A percentile compares a stretch with the other conserved stretches of the same genome.
phyloP scores from a whole-genome alignment of 352 stramenopile species.

The Phytophthora boehmeriae region DNA sequence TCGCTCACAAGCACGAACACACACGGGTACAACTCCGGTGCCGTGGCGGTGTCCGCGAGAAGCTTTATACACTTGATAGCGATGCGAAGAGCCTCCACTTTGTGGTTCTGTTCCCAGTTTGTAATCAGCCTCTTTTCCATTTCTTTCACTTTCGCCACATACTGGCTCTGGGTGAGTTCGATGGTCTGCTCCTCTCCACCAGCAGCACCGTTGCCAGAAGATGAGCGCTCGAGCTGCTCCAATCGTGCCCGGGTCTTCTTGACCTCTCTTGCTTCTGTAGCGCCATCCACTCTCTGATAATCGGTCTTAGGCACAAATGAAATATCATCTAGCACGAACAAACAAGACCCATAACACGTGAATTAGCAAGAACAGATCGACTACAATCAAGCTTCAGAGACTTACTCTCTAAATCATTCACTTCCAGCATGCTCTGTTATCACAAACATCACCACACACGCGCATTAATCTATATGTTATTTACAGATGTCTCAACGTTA shows the following conservation, averaged over 20 bases:
- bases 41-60: slow-evolving; percentile 74
- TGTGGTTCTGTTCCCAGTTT: slow-evolving; percentile 87
- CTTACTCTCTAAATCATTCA: slow-evolving; percentile 65
- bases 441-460: neutral
- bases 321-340: slow-evolving; percentile 37
- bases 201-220: slow-evolving; percentile 2
- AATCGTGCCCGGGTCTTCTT: slow-evolving; percentile 74
- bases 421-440: slow-evolving; percentile 71
- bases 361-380: neutral
- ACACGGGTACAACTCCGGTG: slow-evolving; percentile 87
- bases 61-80: slow-evolving; percentile 92
- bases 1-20: slow-evolving; percentile 91
- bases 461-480: neutral
- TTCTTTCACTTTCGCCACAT: slow-evolving; percentile 75
- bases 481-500: no score
- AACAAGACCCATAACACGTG: neutral
- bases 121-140: slow-evolving; percentile 73
- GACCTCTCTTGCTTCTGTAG: slow-evolving; percentile 49
- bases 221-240: slow-evolving; percentile 57
- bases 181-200: slow-evolving; percentile 45
- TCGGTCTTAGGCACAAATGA: slow-evolving; percentile 46
- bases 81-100: slow-evolving; percentile 89
- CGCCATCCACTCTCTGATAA: slow-evolving; percentile 42
- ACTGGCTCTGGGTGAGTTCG: slow-evolving; percentile 86
- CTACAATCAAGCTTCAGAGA: neutral